Base-by-base conservation (phyloP, 257 asterid species). In the Linaria vulgaris region DNA sequence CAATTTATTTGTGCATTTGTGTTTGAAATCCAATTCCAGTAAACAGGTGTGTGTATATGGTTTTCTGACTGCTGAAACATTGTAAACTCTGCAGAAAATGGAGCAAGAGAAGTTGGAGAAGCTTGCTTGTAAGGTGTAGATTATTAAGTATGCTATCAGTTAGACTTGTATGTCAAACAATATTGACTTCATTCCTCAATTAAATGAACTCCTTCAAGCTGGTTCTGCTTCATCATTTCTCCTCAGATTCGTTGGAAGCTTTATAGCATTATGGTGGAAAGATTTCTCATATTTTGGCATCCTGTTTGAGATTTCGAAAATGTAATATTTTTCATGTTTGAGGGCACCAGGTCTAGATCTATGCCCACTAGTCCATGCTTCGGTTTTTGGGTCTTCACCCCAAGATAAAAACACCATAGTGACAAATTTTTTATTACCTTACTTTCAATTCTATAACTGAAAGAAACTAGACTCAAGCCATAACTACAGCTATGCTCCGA, bases 81-180 rank as follows among this genome's bases (percentile, higher is more conserved):
- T 56, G 27, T 48, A 70, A 66, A 38, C 27, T 56, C 27, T 63
- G 72, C 88, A 91, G 97, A 90, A 82, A 81, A 67, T 37, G 74
- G 97, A 90, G 80, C 85, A 74, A 72, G 96, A 87, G 82, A 83
- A 87, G 70, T 62, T 87, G 82, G 88, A 83, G 79, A 90, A 87
- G 84, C 85, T 84, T 67, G 96, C 97, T 24, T 90, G 94, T 51
- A 81, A 82, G 94, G 97, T 88, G 81, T 61, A 17, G 19, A 48
- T 48, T 21, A 48, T n/a, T 2, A 48, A 7, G 22, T 17, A 9
- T 4, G 19, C 22, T 3, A 27, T 27, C 25, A 17, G 16, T 19
- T 20, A 48, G 23, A 48, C 23, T 48, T 7, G 19, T 19, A n/a
- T n/a, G 7, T n/a, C 4, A 27, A 27, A 27, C 34, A 27, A 6